Percentiles rank a stretch among this genome's conserved stretches.
These are phyloP conservation scores for Teratosphaeria zuluensis DNA, from an alignment of 2,329 filamentous ascomycete species.

Conservation along the genomic window DNA sequence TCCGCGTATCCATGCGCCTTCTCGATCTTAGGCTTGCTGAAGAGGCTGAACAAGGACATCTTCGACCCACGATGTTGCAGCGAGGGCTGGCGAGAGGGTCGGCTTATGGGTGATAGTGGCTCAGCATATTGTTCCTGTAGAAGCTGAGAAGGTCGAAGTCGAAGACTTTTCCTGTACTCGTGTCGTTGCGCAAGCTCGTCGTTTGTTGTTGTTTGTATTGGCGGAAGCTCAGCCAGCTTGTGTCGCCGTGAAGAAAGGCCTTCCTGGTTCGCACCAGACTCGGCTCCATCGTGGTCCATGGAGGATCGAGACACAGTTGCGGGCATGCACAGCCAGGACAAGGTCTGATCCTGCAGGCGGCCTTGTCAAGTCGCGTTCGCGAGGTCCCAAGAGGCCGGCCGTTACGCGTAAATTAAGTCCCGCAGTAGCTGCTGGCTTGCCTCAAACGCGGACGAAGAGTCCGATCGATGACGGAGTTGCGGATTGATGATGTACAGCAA, in stretches of 20 bases:
- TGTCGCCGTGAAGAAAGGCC: not conserved
- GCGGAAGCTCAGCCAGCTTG: not conserved
- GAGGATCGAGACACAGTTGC: not conserved
- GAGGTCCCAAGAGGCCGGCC: not conserved
- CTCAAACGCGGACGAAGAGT: not conserved
- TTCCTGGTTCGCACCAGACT: not conserved
- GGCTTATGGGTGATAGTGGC: constrained; percentile 11
- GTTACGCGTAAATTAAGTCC: constrained; percentile 5
- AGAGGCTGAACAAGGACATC: constrained; percentile 42
- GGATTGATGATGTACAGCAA: not conserved
- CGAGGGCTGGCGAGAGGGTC: constrained; percentile 4
- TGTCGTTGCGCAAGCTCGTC: not conserved
- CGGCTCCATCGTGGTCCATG: constrained; percentile 1
- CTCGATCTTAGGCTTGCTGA: constrained; percentile 41
- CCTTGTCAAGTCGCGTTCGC: constrained; percentile 2
- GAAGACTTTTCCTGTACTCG: not conserved
- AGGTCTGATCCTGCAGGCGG: not conserved
- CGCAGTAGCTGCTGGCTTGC: not conserved
- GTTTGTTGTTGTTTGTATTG: not conserved
- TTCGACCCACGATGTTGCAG: constrained; percentile 19
- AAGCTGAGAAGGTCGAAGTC: constrained; percentile 1
- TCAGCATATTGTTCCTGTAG: constrained; percentile 13
- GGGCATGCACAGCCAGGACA: not conserved
- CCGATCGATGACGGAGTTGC: not conserved
- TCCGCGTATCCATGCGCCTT: constrained; percentile 38